Conservation (phyloP, 257 asterid genomes). For the Solanum pimpinellifolium region DNA sequence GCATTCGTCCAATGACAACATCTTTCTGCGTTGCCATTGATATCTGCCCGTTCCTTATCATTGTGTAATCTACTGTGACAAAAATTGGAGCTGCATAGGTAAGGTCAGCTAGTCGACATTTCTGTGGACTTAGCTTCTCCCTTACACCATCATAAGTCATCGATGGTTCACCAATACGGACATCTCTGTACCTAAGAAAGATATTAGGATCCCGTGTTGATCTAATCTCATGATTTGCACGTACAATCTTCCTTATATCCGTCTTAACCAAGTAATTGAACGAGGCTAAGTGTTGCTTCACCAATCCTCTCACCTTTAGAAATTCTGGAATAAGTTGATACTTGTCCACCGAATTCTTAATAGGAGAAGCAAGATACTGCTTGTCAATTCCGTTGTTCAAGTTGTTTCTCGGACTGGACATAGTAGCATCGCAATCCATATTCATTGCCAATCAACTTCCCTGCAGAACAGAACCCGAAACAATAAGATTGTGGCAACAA, state of each 20-base stretch:
- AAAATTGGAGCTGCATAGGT: conserved; percentile 85
- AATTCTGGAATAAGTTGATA: conserved; percentile 73
- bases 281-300: conserved; percentile 87
- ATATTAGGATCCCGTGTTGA: conserved; percentile 25
- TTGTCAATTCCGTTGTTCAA: conserved; percentile 28
- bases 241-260: conserved; percentile 56
- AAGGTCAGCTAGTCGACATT: conserved; percentile 60
- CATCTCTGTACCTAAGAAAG: conserved; percentile 13
- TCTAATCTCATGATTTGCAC: conserved; percentile 43
- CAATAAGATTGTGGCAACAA: neutral
- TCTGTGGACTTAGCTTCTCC: conserved; percentile 56
- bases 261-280: conserved; percentile 62
- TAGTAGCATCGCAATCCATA: neutral
- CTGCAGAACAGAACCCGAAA: neutral
- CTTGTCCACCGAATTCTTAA: conserved; percentile 59
- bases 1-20: conserved; percentile 69
- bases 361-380: conserved; percentile 51
- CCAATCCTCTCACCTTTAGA: conserved; percentile 85
- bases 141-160: conserved; percentile 12
- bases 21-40: conserved; percentile 16
- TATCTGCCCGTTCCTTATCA: conserved; percentile 23
- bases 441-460: neutral
- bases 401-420: neutral
- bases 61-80: conserved; percentile 36
- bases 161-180: conserved; percentile 43